phyloP scores from a whole-genome alignment of 345 rosid species.

The Fremontodendron californicum region DNA sequence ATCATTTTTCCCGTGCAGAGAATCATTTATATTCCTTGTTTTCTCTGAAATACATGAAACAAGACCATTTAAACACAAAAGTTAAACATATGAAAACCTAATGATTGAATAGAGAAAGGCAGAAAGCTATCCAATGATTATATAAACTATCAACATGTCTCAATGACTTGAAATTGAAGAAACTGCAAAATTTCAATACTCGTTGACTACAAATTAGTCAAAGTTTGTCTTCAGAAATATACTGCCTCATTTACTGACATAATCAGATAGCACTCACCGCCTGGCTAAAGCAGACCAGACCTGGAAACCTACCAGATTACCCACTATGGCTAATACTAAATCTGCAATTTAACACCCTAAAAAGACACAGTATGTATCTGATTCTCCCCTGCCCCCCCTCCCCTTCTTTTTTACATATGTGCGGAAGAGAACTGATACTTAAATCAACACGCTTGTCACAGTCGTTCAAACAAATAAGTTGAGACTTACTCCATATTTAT shows the following conservation, averaged over 20 bases:
- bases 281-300: not conserved
- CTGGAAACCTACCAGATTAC: not conserved
- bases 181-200: not conserved
- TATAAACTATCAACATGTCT: not conserved
- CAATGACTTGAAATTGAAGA: not conserved
- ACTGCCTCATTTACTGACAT: not conserved
- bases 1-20: conserved; percentile 49
- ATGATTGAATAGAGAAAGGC: not conserved
- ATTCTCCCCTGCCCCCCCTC: not conserved
- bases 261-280: not conserved
- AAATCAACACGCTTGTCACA: not conserved
- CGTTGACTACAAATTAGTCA: not conserved
- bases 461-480: not conserved
- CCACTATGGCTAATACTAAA: not conserved
- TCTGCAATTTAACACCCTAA: not conserved
- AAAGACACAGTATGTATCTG: not conserved
- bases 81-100: conserved; percentile 6
- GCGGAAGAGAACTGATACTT: not conserved
- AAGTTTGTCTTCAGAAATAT: not conserved
- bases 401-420: not conserved
- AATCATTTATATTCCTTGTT: conserved; percentile 41
- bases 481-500: not conserved
- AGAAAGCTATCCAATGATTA: not conserved
- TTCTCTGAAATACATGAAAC: conserved; percentile 48
- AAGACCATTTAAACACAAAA: not conserved